Evolutionary conservation across 2,329 filamentous ascomycete genomes (phyloP).

Genomic region (Aspergillus terreus): DNA sequence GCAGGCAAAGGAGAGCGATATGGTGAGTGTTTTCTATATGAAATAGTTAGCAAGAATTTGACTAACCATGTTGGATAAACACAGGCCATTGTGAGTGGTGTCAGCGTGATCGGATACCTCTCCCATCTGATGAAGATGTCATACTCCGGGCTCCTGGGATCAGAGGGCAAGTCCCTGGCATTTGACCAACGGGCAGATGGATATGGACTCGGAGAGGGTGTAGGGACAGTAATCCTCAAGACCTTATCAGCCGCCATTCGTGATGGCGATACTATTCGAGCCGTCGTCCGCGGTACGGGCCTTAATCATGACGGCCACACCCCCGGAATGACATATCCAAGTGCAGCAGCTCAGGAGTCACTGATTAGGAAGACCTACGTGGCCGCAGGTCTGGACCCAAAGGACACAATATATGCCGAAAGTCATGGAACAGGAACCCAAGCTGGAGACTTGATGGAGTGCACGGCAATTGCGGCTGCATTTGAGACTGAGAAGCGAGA

Average conservation of each 20-base stretch:
- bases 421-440: conserved; percentile 38
- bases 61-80: background rate
- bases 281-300: conserved; percentile 26
- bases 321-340: conserved; percentile 41
- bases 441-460: conserved; percentile 6
- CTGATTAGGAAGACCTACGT: conserved; percentile 38
- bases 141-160: conserved; percentile 36
- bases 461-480: conserved; percentile 1
- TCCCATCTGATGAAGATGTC: conserved; percentile 27
- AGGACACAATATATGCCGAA: conserved; percentile 31
- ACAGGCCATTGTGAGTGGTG: conserved; percentile 35
- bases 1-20: conserved; percentile 17
- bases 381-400: conserved; percentile 13
- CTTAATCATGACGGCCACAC: conserved; percentile 33
- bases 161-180: conserved; percentile 28
- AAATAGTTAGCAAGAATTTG: no score
- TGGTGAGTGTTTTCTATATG: conserved; percentile 12
- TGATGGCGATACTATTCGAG: conserved; percentile 41
- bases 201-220: conserved; percentile 49
- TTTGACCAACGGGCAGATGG: conserved; percentile 38
- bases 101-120: conserved; percentile 35
- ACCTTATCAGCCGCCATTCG: conserved; percentile 47
- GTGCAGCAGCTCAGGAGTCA: conserved; percentile 29
- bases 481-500: background rate
- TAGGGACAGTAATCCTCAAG: conserved; percentile 35